A percentile compares a stretch with the other conserved stretches of the same genome.
These are phyloP conservation scores for Phialocephala sp. DNA, from an alignment of 2,329 filamentous ascomycete genomes.

Conservation along the genomic window DNA sequence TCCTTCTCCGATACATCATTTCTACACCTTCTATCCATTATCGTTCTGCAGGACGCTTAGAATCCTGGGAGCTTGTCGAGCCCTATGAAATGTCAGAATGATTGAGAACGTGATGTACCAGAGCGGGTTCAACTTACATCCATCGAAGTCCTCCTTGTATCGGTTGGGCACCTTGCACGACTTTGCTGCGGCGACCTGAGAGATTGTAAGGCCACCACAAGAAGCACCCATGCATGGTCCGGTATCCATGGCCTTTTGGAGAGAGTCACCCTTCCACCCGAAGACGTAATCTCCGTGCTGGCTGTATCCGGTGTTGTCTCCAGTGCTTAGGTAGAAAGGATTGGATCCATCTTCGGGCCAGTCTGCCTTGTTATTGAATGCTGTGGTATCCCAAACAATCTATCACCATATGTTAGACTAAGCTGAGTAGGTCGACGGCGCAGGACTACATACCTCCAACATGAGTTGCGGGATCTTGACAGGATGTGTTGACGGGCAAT, in stretches of 20 bases:
- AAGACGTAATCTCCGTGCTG: constrained; percentile 59
- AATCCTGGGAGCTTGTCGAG: constrained; percentile 7
- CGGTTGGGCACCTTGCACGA: constrained; percentile 53
- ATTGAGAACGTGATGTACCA: neutral
- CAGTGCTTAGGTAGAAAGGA: constrained; percentile 49
- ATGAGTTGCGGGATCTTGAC: constrained; percentile 56
- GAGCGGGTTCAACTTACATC: constrained; percentile 47
- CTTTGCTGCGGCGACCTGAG: constrained; percentile 52
- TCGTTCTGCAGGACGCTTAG: neutral
- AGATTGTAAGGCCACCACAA: constrained; percentile 51
- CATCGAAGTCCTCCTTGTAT: constrained; percentile 55
- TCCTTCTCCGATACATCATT: too few species aligned
- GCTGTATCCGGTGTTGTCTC: constrained; percentile 53
- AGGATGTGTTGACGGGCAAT: constrained; percentile 44
- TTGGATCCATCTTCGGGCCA: constrained; percentile 53
- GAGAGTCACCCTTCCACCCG: constrained; percentile 55
- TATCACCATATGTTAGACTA: constrained; percentile 59
- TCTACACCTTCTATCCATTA: neutral
- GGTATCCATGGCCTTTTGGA: constrained; percentile 56
- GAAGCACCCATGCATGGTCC: constrained; percentile 52
- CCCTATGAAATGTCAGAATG: neutral
- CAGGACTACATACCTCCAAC: constrained; percentile 49
- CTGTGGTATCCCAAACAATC: constrained; percentile 54
- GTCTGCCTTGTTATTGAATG: constrained; percentile 50
- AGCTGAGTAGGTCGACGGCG: neutral